Evolutionary conservation across 352 stramenopile species (phyloP).

Genomic region (Pythium angustatum): DNA sequence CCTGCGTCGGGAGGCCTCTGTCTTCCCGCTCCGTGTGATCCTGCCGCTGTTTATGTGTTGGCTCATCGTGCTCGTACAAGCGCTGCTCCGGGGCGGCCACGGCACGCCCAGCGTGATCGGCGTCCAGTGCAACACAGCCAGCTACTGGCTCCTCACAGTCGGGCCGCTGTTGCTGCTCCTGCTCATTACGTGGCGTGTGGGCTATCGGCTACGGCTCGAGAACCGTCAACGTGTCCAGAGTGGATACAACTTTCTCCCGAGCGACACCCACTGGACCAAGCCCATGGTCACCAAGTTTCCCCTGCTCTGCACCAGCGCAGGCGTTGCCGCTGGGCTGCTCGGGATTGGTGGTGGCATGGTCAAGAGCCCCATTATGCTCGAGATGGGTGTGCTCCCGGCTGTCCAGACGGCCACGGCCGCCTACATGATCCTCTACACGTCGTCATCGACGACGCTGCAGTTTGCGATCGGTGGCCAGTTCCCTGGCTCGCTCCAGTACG

Average conservation of each 20-base stretch:
- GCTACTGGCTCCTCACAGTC: conserved; percentile 93
- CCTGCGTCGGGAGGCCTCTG: conserved; percentile 41
- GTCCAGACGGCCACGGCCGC: conserved; percentile 92
- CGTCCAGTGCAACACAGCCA: conserved; percentile 88
- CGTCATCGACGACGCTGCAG: conserved; percentile 92
- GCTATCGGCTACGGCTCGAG: conserved; percentile 51
- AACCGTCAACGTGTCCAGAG: conserved; percentile 64
- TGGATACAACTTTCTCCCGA: conserved; percentile 80
- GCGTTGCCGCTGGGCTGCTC: conserved; percentile 94
- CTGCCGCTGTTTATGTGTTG: conserved; percentile 61
- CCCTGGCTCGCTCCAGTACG: conserved; percentile 72
- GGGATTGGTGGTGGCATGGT: conserved; percentile 97
- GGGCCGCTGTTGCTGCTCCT: conserved; percentile 63
- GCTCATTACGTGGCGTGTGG: conserved; percentile 24
- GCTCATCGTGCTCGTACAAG: conserved; percentile 72
- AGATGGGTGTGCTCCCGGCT: conserved; percentile 93
- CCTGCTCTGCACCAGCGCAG: conserved; percentile 90
- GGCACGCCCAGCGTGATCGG: conserved; percentile 80
- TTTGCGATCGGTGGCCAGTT: conserved; percentile 85
- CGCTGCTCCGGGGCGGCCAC: conserved; percentile 72
- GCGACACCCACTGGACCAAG: conserved; percentile 94
- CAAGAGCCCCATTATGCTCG: conserved; percentile 96
- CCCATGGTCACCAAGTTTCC: conserved; percentile 91
- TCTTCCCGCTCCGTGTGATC: conserved; percentile 59
- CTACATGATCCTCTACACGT: conserved; percentile 89